Base-by-base conservation (phyloP, 2,329 filamentous ascomycete species). In the Botrytis fabae region DNA sequence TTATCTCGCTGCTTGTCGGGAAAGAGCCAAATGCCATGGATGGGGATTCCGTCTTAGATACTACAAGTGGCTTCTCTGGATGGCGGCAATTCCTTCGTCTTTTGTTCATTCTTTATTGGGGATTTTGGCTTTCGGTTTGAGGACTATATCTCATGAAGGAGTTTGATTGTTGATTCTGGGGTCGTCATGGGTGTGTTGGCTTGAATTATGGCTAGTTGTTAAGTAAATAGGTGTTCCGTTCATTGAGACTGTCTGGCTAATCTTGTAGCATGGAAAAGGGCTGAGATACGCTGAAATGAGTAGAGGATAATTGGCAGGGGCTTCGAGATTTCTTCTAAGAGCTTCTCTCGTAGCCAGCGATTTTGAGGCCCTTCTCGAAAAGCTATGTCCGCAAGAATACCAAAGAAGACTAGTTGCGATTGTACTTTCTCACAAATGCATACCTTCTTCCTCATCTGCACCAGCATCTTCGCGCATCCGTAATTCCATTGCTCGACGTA, bases 401-500 rank as follows among this genome's bases (percentile, higher is more conserved):
- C 38, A 32, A 65, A 22, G 44, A 25, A 20, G 22, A 32, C 22
- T 10, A 65, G n/a, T 69, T 7, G 46, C 38, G 9, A 28, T 28
- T 35, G 22, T 25, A 10, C 12, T 12, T 16, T 18, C 28, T 84
- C 80, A 92, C 63, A 92, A 81, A 82, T 92, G 89, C 83, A 92
- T 84, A 1, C 90, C 90, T 32, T 85, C 87, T 6, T 89, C 86
- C 20, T 85, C 84, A 35, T 84, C 84, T 10, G 84, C 84, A 3
- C 85, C 84, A 48, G 40, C 62, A 7, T 81, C 81, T 20, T 79
- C 83, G 64, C 84, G 83, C 81, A 91, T 83, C 70, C 86, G 86
- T 76, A 86, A 86, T 77, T 88, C 86, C 74, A 92, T 78, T 69
- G 85, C 84, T 74, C 84, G 82, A 72, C 87, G 83, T 71, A 92